Evolutionary conservation across 2,329 filamentous ascomycete genomes (phyloP).

Genomic region (Cryphonectria japonica): DNA sequence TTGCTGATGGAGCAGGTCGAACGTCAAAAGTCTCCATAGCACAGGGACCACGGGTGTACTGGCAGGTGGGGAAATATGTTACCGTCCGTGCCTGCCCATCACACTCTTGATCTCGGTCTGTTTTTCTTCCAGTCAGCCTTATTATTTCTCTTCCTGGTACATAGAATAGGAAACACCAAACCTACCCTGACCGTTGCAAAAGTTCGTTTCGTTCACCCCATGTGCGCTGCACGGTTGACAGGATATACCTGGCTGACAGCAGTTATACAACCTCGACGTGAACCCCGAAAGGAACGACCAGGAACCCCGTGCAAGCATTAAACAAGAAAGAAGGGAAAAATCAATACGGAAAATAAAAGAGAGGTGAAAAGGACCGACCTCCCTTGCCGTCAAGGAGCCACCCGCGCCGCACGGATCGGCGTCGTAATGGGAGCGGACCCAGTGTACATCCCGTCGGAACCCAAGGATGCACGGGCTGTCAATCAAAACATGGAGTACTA

Average conservation of each 20-base stretch:
- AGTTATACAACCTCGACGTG: not conserved
- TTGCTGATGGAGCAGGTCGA: slow-evolving; percentile 12
- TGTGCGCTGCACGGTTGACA: not conserved
- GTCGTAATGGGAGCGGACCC: slow-evolving; percentile 1
- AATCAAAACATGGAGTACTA: not conserved
- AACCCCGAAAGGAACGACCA: not conserved
- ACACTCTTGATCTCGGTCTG: not conserved
- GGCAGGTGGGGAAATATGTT: slow-evolving; percentile 5
- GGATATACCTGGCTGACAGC: not conserved
- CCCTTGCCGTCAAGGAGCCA: not conserved
- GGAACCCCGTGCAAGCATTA: not conserved
- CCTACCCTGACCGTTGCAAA: not conserved
- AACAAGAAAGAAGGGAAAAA: too few species aligned
- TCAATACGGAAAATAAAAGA: not conserved
- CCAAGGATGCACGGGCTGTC: not conserved
- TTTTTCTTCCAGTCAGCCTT: not conserved
- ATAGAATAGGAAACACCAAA: too few species aligned
- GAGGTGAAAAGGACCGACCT: not conserved
- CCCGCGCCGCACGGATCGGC: not conserved
- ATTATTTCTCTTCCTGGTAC: not conserved
- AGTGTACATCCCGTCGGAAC: not conserved
- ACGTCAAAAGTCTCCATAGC: slow-evolving; percentile 16
- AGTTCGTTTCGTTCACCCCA: not conserved
- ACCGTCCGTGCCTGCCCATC: slow-evolving; percentile 25
- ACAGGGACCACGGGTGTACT: slow-evolving; percentile 18